Base-by-base conservation (phyloP, 768 basidiomycete species). In the Psilocybe tampanensis region DNA sequence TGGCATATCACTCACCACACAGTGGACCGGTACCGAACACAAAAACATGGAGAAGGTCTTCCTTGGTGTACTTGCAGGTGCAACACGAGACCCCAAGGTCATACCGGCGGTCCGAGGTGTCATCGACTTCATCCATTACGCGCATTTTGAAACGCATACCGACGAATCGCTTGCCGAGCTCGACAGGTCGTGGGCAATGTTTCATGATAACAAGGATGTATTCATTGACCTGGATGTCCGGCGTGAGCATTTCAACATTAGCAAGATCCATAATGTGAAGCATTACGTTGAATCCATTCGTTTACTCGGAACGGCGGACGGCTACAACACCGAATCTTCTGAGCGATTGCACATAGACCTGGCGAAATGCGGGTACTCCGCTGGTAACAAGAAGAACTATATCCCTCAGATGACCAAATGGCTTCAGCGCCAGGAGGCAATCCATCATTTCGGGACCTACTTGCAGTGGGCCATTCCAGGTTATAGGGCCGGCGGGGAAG, bases 11-110 rank as follows among this genome's bases (percentile, higher is more conserved):
- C 29, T 59, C 0, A 61, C 76, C 0, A 67, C 73, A 7, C 77
- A 80, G 53, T 77, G 74, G 75, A 79, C 78, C 0, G 80, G 79
- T 1, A 69, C 61, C 0, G 77, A 83, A 61, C 68, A 74, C 54
- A 75, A 77, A 47, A 63, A 68, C 0, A 74, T 78, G 69, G 65
- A 74, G 52, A 68, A 68, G 32, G 67, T 74, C 3, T 74, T 76
- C 50, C 18, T 74, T 2, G 68, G 67, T 0, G 33, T 72, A 1
- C n/a, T 80, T 0, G 67, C 69, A 4, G 71, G 69, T 5, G 65
- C 57, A 17, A 49, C 56, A 0, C n/a, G n/a, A n/a, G 49, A 67
- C 21, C 44, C 44, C 7, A 44, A 36, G 2, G 70, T 72, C 2
- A n/a, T 72, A 0, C 21, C 15, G 0, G 69, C 64, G 0, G 66